Evolutionary conservation across 768 basidiomycete species (phyloP).

Genomic region (Termitomyces sp.): DNA sequence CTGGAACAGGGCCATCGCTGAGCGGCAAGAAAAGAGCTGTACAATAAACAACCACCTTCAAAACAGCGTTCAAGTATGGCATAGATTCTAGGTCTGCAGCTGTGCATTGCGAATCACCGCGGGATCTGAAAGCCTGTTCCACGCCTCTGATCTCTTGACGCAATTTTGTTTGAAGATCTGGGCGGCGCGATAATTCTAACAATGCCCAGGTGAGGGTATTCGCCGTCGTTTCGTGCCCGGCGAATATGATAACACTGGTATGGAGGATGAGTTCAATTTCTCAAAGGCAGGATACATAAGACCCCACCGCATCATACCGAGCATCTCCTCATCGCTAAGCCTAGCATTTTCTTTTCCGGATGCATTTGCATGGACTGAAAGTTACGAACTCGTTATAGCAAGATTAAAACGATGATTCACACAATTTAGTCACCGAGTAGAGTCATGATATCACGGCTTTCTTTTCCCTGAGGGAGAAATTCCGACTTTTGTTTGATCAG

Average conservation of each 20-base stretch:
- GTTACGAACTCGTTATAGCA: not conserved
- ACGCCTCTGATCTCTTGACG: constrained; percentile 51
- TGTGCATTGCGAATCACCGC: constrained; percentile 33
- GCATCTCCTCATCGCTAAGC: constrained; percentile 44
- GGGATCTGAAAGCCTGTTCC: constrained; percentile 24
- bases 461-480: constrained; percentile 26
- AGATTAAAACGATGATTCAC: not conserved
- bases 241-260: constrained; percentile 43
- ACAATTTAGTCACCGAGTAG: constrained; percentile 28
- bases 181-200: constrained; percentile 54
- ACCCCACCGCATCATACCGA: constrained; percentile 47
- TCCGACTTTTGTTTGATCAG: constrained; percentile 30
- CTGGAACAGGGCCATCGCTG: constrained; percentile 24
- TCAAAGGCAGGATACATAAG: not conserved
- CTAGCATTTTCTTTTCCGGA: constrained; percentile 36
- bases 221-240: constrained; percentile 59
- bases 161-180: constrained; percentile 52
- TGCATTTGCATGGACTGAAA: constrained; percentile 47
- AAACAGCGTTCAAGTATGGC: constrained; percentile 28
- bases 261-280: constrained; percentile 28
- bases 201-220: constrained; percentile 56
- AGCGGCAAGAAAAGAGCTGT: not conserved
- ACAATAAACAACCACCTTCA: constrained; percentile 15
- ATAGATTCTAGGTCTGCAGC: constrained; percentile 43
- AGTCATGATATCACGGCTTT: constrained; percentile 30